phyloP scores from a whole-genome alignment of 2,329 filamentous ascomycete species.

The Trichophaea hybrida region DNA sequence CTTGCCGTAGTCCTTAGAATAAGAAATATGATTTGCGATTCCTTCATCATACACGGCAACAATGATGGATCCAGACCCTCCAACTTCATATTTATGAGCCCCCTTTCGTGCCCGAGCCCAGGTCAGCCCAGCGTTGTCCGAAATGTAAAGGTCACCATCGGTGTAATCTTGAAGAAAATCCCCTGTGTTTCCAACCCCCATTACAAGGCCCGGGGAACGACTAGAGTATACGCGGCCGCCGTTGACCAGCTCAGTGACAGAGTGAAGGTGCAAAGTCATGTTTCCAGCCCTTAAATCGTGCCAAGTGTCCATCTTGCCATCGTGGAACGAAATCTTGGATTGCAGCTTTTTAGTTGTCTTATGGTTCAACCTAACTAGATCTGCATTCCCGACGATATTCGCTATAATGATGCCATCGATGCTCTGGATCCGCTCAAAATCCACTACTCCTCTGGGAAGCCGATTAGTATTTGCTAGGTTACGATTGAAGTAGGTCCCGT shows the following conservation, averaged over 20 bases:
- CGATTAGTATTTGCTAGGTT: slow-evolving; percentile 90
- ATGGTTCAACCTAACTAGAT: slow-evolving; percentile 48
- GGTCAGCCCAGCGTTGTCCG: slow-evolving; percentile 74
- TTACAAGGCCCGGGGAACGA: slow-evolving; percentile 78
- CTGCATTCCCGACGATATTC: slow-evolving; percentile 76
- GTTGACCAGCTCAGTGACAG: slow-evolving; percentile 71
- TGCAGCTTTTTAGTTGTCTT: slow-evolving; percentile 47
- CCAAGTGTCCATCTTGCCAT: slow-evolving; percentile 61
- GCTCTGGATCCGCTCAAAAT: slow-evolving; percentile 85
- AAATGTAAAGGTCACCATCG: slow-evolving; percentile 71
- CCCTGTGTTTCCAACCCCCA: slow-evolving; percentile 87
- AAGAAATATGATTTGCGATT: slow-evolving; percentile 50
- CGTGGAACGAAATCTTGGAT: slow-evolving; percentile 84
- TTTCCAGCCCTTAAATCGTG: slow-evolving; percentile 54
- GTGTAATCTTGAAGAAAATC: slow-evolving; percentile 53
- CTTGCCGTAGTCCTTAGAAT: slow-evolving; percentile 81
- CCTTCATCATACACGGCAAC: slow-evolving; percentile 61
- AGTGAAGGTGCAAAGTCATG: slow-evolving; percentile 69
- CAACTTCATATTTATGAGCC: slow-evolving; percentile 91
- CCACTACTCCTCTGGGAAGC: slow-evolving; percentile 58
- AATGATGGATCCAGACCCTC: slow-evolving; percentile 78
- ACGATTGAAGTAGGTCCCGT: slow-evolving; percentile 87
- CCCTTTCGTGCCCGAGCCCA: slow-evolving; percentile 65
- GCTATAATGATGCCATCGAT: slow-evolving; percentile 88
- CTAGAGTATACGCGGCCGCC: slow-evolving; percentile 82